Evolutionary conservation across 78 protist species (phyloP), one percentile per base, ranked within the genome.

Genomic region (Chrysochromulina parva): DNA sequence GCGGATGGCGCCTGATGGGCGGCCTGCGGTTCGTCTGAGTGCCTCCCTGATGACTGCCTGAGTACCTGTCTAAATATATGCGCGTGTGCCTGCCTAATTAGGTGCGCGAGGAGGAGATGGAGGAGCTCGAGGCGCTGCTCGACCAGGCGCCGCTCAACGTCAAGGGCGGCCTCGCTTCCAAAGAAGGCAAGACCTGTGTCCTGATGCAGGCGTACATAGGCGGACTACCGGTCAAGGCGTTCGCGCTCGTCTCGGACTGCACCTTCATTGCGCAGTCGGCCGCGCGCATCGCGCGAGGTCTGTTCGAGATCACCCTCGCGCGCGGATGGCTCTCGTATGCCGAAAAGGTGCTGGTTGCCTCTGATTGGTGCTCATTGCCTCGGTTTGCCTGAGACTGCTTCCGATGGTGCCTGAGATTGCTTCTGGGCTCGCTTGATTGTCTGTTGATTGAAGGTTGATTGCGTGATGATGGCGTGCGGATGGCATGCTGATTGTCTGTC

Each of bases 231-330:
- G n/a, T 96, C 26, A 93, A 94, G 3, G 20, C 94, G 2, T 98
- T 96, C 85, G 80, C 97, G 22, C 95, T 99, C 50, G 76, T 95
- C 11, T 85, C 95, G 26, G 99, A 98, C 92, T 26, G 52, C 54
- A 53, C 0, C 50, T 78, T 55, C 80, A 65, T 88, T 62, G 78
- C 60, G 16, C 90, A 88, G 90, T n/a, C 52, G 24, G 90, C 90
- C 26, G 28, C 57, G 10, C 59, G 90, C 17, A 89, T 99, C 26
- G 28, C 95, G 57, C 95, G 99, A 24, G 99, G 97, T 20, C 94
- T 98, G 65, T 98, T 98, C 88, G 99, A 98, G 90, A 96, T 99
- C 9, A 92, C 93, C 59, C 54, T 97, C 81, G 50, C 90, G 52
- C 10, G 73, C 38, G 95, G 95, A 10, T 95, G 94, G 96, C 60